Evolutionary conservation across 2,329 filamentous ascomycete species (phyloP), one percentile per base, ranked within the genome.

Genomic region (Fusarium hainanense): DNA sequence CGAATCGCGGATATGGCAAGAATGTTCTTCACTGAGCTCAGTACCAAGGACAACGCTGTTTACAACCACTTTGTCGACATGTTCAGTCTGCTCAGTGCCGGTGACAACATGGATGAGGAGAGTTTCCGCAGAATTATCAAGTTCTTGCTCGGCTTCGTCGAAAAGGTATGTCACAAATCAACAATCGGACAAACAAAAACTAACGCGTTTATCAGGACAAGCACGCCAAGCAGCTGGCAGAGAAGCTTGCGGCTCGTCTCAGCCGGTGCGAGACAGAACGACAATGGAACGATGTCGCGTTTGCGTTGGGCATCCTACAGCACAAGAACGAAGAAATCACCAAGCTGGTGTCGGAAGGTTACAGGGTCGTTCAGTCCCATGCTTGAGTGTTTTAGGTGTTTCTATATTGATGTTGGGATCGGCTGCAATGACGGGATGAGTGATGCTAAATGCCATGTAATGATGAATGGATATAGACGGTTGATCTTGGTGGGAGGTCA

Each of bases 41-140:
- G 94, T 66, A 97, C 94, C 73, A 99, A 99, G 84, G 96, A 99
- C 79, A 99, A 99, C 77, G 96, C 96, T 4, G 93, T 99, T 4
- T 99, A 99, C 81, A 99, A 99, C 79, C 95, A 99, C 82, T 99
- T 99, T 81, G 94, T 99, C 28, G 96, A 99, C 78, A 98, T 99
- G 93, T 99, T 99, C 81, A 95, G 92, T 77, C 83, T 98, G 70
- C 85, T 99, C 48, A 96, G 93, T 61, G 92, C 94, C 0, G 95
- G 97, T 73, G 88, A 88, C 55, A 88, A 85, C 30, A 84, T 99
- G 71, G 90, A 93, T 12, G 95, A 98, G 78, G 93, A 97, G 73
- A 89, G 92, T 25, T 91, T 99, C 81, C 90, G 88, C 78, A 87
- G 92, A 65, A 95, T 99, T 63, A 87, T 99, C 69, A 94, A 93